These are phyloP conservation scores for Termitomyces sp. DNA, from an alignment of 768 basidiomycete genomes.

Conservation along the genomic window DNA sequence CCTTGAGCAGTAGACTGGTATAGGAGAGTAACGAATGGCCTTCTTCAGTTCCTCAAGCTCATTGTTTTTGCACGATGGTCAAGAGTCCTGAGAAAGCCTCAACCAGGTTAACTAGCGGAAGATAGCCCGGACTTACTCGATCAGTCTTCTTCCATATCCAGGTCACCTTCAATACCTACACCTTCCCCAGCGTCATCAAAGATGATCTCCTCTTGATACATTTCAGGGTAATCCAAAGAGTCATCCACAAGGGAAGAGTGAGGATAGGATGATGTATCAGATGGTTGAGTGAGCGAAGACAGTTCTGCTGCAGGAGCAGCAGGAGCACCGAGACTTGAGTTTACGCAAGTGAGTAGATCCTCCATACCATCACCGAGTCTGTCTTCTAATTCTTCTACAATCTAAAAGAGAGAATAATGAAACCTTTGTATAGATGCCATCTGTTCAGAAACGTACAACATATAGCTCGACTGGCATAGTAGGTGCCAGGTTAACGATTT, in stretches of 20 bases:
- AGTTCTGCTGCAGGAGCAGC: background rate
- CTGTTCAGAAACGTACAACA: slow-evolving; percentile 53
- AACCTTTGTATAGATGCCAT: background rate
- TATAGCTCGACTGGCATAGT: slow-evolving; percentile 82
- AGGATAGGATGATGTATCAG: background rate
- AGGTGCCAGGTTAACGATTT: slow-evolving; percentile 88
- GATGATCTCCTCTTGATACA: slow-evolving; percentile 43
- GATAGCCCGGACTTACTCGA: background rate
- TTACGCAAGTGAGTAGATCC: slow-evolving; percentile 57
- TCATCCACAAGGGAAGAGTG: background rate
- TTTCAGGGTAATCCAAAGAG: slow-evolving; percentile 3
- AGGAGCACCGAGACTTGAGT: slow-evolving; percentile 28
- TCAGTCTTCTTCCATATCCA: slow-evolving; percentile 62
- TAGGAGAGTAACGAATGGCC: background rate
- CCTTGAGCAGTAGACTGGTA: background rate
- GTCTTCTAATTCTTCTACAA: slow-evolving; percentile 88
- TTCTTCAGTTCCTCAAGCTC: background rate
- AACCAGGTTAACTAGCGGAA: background rate
- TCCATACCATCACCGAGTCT: slow-evolving; percentile 68
- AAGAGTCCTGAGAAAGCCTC: background rate
- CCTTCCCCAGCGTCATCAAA: slow-evolving; percentile 69
- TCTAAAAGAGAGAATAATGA: slow-evolving; percentile 36
- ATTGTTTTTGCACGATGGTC: background rate
- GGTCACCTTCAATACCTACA: slow-evolving; percentile 61
- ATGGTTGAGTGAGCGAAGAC: background rate